Evolutionary conservation across 1,139 yeast genomes (phyloP).

Genomic region (Suhomyces yuchorum): DNA sequence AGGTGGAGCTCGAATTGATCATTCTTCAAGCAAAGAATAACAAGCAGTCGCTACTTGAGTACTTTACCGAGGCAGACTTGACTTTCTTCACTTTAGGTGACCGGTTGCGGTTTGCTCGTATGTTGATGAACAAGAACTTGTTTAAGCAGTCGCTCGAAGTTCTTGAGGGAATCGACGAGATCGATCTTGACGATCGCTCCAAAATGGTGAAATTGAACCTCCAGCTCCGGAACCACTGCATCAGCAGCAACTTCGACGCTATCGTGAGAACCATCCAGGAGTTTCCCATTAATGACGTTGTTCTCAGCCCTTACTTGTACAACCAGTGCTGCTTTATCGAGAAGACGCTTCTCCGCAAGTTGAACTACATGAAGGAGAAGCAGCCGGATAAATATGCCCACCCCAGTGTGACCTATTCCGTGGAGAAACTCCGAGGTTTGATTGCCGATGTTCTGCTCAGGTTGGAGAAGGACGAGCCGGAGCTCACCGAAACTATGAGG

Average conservation of each 20-base stretch:
- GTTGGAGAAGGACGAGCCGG: slow-evolving; percentile 32
- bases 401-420: background rate
- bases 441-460: slow-evolving; percentile 38
- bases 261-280: slow-evolving; percentile 26
- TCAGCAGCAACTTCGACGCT: slow-evolving; percentile 21
- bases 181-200: slow-evolving; percentile 30
- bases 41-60: slow-evolving; percentile 11
- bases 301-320: slow-evolving; percentile 39
- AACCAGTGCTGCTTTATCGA: slow-evolving; percentile 37
- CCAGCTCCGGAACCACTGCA: slow-evolving; percentile 27
- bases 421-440: slow-evolving; percentile 28
- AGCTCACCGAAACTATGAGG: slow-evolving; percentile 23
- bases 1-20: slow-evolving; percentile 24
- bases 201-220: slow-evolving; percentile 28
- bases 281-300: slow-evolving; percentile 35
- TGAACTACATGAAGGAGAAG: slow-evolving; percentile 11
- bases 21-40: slow-evolving; percentile 23
- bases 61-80: slow-evolving; percentile 9
- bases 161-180: slow-evolving; percentile 24
- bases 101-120: slow-evolving; percentile 33
- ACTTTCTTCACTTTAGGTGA: slow-evolving; percentile 26
- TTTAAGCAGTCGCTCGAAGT: slow-evolving; percentile 28
- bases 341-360: slow-evolving; percentile 22
- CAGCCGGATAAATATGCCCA: background rate
- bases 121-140: slow-evolving; percentile 34